phyloP scores from a whole-genome alignment of 176 grass and related monocot species.

The Oryza nivara region DNA sequence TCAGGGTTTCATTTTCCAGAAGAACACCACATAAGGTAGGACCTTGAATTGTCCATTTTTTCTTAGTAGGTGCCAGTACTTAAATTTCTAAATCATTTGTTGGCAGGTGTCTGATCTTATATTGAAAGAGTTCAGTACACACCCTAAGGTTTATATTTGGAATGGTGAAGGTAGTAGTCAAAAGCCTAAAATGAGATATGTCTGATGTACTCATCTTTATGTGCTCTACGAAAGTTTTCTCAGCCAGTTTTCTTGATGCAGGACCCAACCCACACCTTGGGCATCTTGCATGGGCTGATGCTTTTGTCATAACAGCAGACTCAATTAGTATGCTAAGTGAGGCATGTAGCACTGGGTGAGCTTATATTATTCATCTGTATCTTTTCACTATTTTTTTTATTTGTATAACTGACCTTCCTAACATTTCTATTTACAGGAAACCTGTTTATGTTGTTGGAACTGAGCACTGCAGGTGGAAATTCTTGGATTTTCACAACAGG shows the following conservation, averaged over 20 bases:
- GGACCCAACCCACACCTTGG: constrained; percentile 90
- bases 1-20: constrained; percentile 94
- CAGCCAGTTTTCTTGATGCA: constrained; percentile 43
- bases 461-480: constrained; percentile 85
- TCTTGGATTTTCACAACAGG: constrained; percentile 76
- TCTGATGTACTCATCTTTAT: constrained; percentile 11
- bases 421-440: constrained; percentile 59
- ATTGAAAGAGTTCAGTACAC: constrained; percentile 64
- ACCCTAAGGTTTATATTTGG: constrained; percentile 88
- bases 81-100: constrained; percentile 22
- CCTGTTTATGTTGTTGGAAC: constrained; percentile 82
- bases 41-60: constrained; percentile 21
- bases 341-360: constrained; percentile 91
- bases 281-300: constrained; percentile 94
- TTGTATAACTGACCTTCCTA: constrained; percentile 19
- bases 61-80: background rate
- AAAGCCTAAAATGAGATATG: background rate
- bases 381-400: background rate
- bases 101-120: constrained; percentile 74
- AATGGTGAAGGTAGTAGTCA: constrained; percentile 72
- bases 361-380: constrained; percentile 10
- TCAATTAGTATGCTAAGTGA: constrained; percentile 93
- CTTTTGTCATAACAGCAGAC: constrained; percentile 88
- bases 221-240: background rate
- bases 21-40: constrained; percentile 82